Base-by-base conservation (phyloP, 306 rosid genomes). In the Pterocarpus macrocarpus region DNA sequence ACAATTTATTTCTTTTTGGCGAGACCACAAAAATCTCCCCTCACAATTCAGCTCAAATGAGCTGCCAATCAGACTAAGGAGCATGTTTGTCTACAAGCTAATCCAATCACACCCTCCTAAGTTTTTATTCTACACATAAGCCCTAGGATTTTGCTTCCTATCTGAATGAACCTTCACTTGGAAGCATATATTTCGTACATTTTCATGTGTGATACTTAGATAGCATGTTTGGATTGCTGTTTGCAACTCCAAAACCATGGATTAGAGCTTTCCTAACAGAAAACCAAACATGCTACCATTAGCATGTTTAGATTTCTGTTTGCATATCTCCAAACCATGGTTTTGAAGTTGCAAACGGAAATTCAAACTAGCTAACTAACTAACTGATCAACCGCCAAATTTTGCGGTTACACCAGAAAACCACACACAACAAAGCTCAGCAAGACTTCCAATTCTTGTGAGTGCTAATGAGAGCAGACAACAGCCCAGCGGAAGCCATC, bases 401-500 rank as follows among this genome's bases (percentile, higher is more conserved):
- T 22, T 22, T 22, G 28, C 28, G 28, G 28, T 22, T 22, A 22
- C 28, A 22, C 28, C 1, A 22, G 28, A 22, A 22, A 22, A 22
- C 28, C 47, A 5, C 11, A 9, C 47, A 3, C 57, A 16, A 1
- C 2, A 11, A 69, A 61, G 47, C 52, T 88, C 85, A 94, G 85
- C 97, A 95, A 66, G 94, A 90, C 1, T 87, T 79, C 98, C 98
- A 95, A 80, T 89, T 92, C 92, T 95, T 95, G 57, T 91, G 95
- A 83, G 94, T 91, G 66, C 98, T 90, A 73, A 95, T 91, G 59
- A 92, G 80, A 0, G 98, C 97, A 17, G 97, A 95, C 6, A 91
- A 16, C 30, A 95, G 87, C 59, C 98, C 98, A 0, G 97, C 94
- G 13, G 85, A 85, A 8, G 94, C 87, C 36, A 91, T n/a, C 6